These are phyloP conservation scores for Craterostigma plantagineum DNA, from an alignment of 257 asterid species.

Conservation along the genomic window DNA sequence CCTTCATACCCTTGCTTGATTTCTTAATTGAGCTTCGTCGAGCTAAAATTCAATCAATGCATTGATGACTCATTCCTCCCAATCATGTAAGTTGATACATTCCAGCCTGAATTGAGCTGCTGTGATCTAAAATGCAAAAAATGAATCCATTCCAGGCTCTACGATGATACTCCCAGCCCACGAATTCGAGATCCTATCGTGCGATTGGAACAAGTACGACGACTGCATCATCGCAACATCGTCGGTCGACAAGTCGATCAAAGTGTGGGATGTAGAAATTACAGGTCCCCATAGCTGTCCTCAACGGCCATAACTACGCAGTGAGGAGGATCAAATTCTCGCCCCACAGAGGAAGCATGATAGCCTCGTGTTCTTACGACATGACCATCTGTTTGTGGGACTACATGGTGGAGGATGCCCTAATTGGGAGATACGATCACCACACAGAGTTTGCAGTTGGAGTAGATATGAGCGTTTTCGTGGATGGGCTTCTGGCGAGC, in stretches of 20 bases:
- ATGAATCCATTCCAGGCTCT: conserved; percentile 37
- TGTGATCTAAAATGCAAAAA: too few relatives aligned
- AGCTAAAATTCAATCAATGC: not conserved
- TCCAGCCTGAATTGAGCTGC: too few relatives aligned
- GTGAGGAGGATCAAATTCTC: conserved; percentile 94
- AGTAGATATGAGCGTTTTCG: conserved; percentile 83
- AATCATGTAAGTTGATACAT: too few relatives aligned
- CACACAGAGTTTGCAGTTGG: conserved; percentile 94
- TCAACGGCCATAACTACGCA: conserved; percentile 82
- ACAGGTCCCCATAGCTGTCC: conserved; percentile 71
- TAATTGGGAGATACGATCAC: conserved; percentile 78
- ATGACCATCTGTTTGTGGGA: conserved; percentile 96
- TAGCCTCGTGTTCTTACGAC: conserved; percentile 84
- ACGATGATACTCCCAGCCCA: conserved; percentile 94
- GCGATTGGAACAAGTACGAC: conserved; percentile 95
- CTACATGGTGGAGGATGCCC: conserved; percentile 87
- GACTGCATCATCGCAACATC: conserved; percentile 88
- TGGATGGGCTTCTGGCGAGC: conserved; percentile 91
- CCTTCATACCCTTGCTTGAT: not conserved
- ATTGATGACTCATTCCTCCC: not conserved
- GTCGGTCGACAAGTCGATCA: conserved; percentile 77
- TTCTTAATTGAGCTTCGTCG: too few relatives aligned
- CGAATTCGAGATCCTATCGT: conserved; percentile 78
- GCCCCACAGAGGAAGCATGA: conserved; percentile 59
- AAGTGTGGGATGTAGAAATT: conserved; percentile 95